Evolutionary conservation across 768 basidiomycete species (phyloP).

Genomic region (Megacollybia marginata): DNA sequence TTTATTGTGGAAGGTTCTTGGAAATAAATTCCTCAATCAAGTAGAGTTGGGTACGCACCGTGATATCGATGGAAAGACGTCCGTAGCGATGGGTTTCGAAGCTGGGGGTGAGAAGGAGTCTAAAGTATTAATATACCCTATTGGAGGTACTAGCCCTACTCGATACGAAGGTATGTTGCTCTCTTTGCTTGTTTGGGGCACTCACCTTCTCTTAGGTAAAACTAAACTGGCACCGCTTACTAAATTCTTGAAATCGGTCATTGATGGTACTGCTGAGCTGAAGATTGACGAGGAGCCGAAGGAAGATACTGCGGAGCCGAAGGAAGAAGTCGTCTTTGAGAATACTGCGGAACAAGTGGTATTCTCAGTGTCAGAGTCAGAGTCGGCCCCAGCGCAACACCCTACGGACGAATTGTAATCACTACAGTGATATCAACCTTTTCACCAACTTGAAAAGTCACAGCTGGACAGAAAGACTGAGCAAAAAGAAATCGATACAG

Average conservation of each 20-base stretch:
- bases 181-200: too few relatives aligned
- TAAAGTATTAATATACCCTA: slow-evolving; percentile 73
- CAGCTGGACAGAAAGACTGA: too few relatives aligned
- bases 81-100: slow-evolving; percentile 52
- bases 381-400: too few relatives aligned
- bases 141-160: slow-evolving; percentile 46
- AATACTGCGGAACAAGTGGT: too few relatives aligned
- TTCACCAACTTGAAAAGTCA: too few relatives aligned
- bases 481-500: too few relatives aligned
- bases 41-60: slow-evolving; percentile 58
- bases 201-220: slow-evolving; percentile 28
- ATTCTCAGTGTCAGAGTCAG: too few relatives aligned
- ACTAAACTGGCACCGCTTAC: slow-evolving; percentile 70
- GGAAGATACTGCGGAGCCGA: too few relatives aligned
- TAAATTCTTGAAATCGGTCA: slow-evolving; percentile 64
- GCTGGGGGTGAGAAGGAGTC: slow-evolving; percentile 44
- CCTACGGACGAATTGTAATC: too few relatives aligned
- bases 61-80: slow-evolving; percentile 57
- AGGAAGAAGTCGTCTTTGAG: too few relatives aligned
- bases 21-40: slow-evolving; percentile 60
- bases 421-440: too few relatives aligned
- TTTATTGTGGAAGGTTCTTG: slow-evolving; percentile 73
- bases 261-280: slow-evolving; percentile 63
- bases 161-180: slow-evolving; percentile 57
- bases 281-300: slow-evolving; percentile 26